phyloP scores from a whole-genome alignment of 441 rosid genomes.

The Erysimum pusillum region DNA sequence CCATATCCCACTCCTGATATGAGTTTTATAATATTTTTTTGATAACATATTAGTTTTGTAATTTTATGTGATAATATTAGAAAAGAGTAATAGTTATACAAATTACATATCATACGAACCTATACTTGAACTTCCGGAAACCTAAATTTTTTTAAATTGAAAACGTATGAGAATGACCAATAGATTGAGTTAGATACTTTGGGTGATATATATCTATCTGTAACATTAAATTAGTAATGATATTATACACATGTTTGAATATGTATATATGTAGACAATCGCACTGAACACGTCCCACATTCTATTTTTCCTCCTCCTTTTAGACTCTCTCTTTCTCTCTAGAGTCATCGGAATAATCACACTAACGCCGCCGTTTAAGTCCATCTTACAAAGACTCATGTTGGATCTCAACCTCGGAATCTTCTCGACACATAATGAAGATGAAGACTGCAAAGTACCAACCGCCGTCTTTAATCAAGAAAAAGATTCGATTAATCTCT shows the following conservation, averaged over 20 bases:
- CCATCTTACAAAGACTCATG: slow-evolving; percentile 44
- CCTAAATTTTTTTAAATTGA: too few species aligned
- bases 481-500: slow-evolving; percentile 48
- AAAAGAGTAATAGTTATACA: not conserved
- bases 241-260: not conserved
- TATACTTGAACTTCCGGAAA: not conserved
- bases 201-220: not conserved
- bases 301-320: slow-evolving; percentile 8
- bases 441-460: slow-evolving; percentile 36
- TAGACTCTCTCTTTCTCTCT: slow-evolving; percentile 4
- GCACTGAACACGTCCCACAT: slow-evolving; percentile 45
- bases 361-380: not conserved
- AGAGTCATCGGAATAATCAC: slow-evolving; percentile 3
- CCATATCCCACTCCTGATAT: slow-evolving; percentile 5
- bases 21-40: not conserved
- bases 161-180: not conserved
- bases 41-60: too few species aligned
- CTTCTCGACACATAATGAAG: slow-evolving; percentile 49
- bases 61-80: not conserved
- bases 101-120: not conserved
- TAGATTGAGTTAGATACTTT: not conserved
- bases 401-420: slow-evolving; percentile 79
- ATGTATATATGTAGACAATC: not conserved
- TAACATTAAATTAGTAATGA: not conserved
- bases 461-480: slow-evolving; percentile 38